Evolutionary conservation across 371 early-diverging fungal genomes (phyloP), one percentile per base, ranked within the genome.

Genomic region (Syncephalastrum contaminatum): DNA sequence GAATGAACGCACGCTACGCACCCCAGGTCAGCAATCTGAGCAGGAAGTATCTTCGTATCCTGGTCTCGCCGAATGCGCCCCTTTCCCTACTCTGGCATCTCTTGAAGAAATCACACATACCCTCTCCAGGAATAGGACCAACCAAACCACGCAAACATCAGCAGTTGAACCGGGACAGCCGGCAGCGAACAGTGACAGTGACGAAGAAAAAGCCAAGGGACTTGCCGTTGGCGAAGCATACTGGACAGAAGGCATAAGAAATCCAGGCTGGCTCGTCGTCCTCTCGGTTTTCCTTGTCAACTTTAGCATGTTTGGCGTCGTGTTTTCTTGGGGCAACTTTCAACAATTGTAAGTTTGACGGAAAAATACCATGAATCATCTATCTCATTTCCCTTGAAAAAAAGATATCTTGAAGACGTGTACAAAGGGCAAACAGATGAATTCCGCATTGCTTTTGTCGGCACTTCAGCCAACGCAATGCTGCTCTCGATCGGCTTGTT

Each of bases 271-370:
- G 72, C 56, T 77, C 3, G 69, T 67, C 15, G 70, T 88, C 27
- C 39, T 79, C 24, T 60, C 77, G 44, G 59, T 80, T 51, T 84
- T 87, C 67, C 70, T 83, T 56, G 63, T 74, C 57, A 68, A 86
- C 70, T 86, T 84, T 61, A 60, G 58, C 54, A 72, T 81, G 40
- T 70, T 85, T 43, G 85, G 85, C 3, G 68, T 72, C n/a, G 62
- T 71, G 30, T 81, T 79, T 58, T 58, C 73, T 2, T 85, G 82
- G 82, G 85, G 85, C 13, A 73, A 76, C 20, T 81, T 79, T 40
- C 81, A 82, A 52, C 69, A 71, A 54, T 44, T 73, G 77, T 76
- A 67, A 58, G 63, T 60, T 5, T 42, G 22, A 16, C 13, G 16
- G 36, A 8, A 6, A 10, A 1, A 30, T 30, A 8, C 0, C 10